A percentile compares a stretch with the other conserved stretches of the same genome.
phyloP scores from a whole-genome alignment of 352 stramenopile genomes.

The Thraustochytrium sp. region DNA sequence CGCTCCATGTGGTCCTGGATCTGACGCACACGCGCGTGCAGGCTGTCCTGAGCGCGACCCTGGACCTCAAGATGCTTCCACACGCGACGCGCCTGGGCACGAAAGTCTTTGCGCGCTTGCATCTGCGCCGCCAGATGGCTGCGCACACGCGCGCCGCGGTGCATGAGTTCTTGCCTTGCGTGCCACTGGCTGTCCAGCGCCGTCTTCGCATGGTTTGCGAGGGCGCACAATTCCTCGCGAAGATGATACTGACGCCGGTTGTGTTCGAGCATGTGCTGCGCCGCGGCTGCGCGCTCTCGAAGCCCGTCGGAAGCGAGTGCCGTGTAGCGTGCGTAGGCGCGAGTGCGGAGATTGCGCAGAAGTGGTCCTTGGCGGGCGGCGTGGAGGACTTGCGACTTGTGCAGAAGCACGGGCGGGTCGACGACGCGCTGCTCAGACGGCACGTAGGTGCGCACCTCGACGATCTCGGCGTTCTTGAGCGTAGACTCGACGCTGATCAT shows the following conservation, averaged over 20 bases:
- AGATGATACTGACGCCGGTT: background rate
- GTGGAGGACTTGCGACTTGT: slow-evolving; percentile 24
- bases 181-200: background rate
- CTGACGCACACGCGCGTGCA: background rate
- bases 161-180: background rate
- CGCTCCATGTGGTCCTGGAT: background rate
- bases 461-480: slow-evolving; percentile 7
- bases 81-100: background rate
- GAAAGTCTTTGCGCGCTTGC: background rate
- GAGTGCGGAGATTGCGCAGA: background rate
- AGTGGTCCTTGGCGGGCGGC: background rate
- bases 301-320: background rate
- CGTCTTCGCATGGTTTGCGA: background rate
- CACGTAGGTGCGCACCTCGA: background rate
- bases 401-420: background rate
- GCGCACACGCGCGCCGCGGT: background rate
- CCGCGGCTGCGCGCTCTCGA: background rate
- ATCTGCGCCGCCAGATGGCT: background rate
- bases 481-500: background rate
- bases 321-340: background rate
- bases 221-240: background rate
- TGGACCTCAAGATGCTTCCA: background rate
- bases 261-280: background rate
- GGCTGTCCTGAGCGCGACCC: background rate
- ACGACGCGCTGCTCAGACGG: background rate